A percentile compares a stretch with the other conserved stretches of the same genome.
phyloP scores from a whole-genome alignment of 345 rosid species.

The Populus davidiana region DNA sequence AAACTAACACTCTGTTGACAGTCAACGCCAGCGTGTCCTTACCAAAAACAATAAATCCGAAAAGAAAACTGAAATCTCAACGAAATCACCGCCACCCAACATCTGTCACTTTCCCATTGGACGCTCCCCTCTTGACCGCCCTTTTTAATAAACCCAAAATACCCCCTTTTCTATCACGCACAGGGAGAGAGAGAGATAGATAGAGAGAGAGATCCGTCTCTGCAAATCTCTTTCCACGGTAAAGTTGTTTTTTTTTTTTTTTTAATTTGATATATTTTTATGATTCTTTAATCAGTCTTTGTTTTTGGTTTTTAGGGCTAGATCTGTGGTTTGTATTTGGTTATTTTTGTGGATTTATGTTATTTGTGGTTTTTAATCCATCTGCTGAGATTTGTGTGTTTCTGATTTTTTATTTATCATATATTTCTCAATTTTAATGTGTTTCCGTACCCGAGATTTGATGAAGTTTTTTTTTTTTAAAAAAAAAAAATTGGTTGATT shows the following conservation, averaged over 20 bases:
- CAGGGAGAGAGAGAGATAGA: neutral
- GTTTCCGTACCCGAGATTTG: neutral
- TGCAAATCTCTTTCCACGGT: neutral
- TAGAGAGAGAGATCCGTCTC: neutral
- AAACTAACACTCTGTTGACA: constrained; percentile 14
- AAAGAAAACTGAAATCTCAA: neutral
- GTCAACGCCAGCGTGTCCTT: constrained; percentile 39
- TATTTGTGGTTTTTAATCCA: constrained; percentile 11
- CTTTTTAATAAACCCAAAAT: neutral
- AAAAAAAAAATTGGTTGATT: neutral
- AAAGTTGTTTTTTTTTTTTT: neutral
- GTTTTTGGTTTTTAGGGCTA: constrained; percentile 3
- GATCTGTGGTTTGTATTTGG: constrained; percentile 20
- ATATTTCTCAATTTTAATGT: neutral
- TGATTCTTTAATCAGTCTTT: neutral
- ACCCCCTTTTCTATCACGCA: neutral
- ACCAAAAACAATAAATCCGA: neutral
- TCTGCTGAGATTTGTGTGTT: constrained; percentile 14
- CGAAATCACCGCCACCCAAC: constrained; percentile 27
- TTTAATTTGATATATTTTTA: too few relatives aligned
- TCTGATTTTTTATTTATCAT: neutral
- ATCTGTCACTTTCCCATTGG: constrained; percentile 42
- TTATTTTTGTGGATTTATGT: neutral
- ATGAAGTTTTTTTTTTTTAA: too few relatives aligned
- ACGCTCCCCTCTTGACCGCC: constrained; percentile 2